These are phyloP conservation scores for Cyclanthera cordifolia DNA, from an alignment of 306 rosid species.

Conservation along the genomic window DNA sequence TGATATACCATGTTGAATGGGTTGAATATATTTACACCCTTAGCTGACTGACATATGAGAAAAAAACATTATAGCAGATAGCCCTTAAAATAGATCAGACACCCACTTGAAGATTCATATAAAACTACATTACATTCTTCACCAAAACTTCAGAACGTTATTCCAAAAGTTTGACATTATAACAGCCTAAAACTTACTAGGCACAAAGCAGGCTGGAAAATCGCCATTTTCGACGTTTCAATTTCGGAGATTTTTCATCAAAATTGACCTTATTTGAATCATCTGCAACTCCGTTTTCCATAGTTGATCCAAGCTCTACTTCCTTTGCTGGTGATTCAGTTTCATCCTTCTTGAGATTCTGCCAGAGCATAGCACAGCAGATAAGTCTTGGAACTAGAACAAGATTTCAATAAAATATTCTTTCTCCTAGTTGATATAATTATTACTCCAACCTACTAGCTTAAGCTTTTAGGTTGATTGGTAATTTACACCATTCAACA, in stretches of 20 bases:
- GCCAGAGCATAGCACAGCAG: neutral
- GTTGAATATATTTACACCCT: no score
- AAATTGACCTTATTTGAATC: neutral
- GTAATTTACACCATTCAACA: no score
- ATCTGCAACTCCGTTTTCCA: neutral
- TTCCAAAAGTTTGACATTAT: neutral
- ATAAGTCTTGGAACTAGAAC: neutral
- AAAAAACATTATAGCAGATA: no score
- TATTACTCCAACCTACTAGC: no score
- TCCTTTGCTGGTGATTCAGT: neutral
- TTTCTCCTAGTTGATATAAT: no score
- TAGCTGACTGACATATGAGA: no score
- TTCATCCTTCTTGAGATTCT: conserved; percentile 2
- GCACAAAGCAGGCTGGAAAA: neutral
- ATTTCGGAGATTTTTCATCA: neutral
- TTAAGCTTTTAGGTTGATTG: no score
- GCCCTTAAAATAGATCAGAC: no score
- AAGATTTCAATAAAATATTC: neutral
- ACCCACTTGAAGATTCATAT: no score
- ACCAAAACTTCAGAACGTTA: neutral
- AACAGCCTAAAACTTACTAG: neutral
- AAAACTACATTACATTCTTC: no score
- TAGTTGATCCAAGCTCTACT: neutral
- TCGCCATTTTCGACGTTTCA: conserved; percentile 4
- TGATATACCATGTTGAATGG: no score